Evolutionary conservation across 1,284 basidiomycete genomes (phyloP), one percentile per base, ranked within the genome.

Genomic region (Heterobasidion annosum): DNA sequence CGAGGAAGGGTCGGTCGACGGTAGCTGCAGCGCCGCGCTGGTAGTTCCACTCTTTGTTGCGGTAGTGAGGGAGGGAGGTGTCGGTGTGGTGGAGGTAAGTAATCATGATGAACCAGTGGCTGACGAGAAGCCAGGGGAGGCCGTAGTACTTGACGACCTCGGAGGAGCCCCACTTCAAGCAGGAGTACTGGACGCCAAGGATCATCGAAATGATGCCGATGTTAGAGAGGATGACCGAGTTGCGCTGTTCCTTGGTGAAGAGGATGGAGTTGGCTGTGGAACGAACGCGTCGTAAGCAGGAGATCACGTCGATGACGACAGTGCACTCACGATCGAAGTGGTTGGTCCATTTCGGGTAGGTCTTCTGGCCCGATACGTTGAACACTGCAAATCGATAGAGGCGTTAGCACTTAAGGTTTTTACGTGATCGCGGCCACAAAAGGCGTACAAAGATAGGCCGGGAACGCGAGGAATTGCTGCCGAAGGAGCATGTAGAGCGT

Each of bases 381-480:
- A 73, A 78, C 10, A 83, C 77, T 77, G 37, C 37, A n/a, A 33
- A 42, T 40, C 15, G 16, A 10, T 33, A 25, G 25, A 25, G 18
- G n/a, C 32, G 16, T 47, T 12, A 50, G 53, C 34, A 32, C 8
- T 47, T 16, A 47, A 8, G 34, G 32, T n/a, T 12, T 48, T 12
- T 35, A 35, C 25, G 43, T n/a, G 40, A 48, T 19, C 5, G 8
- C 5, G 33, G 18, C 25, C 6, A 15, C 13, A 46, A 8, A 16
- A 10, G 9, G 67, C 71, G 64, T 65, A 74, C 74, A 65, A 54
- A 89, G 81, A 70, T 89, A 91, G 56, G 81, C 78, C 15, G 75
- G 79, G 69, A 88, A 91, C 3, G 89, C 91, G 18, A 88, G 75
- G 10, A 90, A 72, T 69, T 94, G 91, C 61, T 78, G 76, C 15